A percentile compares a stretch with the other conserved stretches of the same genome.
Conservation (phyloP, 208 protist genomes). For the Crithidia sp. region DNA sequence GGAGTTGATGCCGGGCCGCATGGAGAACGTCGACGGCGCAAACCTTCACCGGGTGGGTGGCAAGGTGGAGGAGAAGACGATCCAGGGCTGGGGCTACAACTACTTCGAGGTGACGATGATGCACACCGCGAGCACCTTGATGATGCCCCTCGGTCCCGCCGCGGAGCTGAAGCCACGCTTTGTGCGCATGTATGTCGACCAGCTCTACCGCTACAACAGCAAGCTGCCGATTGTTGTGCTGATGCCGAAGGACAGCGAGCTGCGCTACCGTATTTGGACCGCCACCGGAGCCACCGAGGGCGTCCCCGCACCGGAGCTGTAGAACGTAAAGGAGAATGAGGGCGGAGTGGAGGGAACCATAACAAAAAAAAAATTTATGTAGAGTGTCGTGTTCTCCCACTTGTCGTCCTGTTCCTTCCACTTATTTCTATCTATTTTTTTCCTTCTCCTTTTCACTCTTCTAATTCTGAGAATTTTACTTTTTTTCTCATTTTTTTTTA, state of each 20-base stretch:
- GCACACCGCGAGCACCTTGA: conserved; percentile 40
- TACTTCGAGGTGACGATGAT: conserved; percentile 44
- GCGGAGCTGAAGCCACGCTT: conserved; percentile 41
- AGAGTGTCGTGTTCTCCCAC: too few relatives aligned
- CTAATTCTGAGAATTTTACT: not conserved
- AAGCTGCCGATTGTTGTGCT: conserved; percentile 64
- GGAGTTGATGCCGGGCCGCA: conserved; percentile 66
- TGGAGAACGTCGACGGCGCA: conserved; percentile 46
- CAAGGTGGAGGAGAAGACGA: conserved; percentile 51
- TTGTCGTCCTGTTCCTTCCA: not conserved
- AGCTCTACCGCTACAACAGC: conserved; percentile 56
- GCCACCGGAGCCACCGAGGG: conserved; percentile 10
- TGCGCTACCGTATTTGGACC: conserved; percentile 64
- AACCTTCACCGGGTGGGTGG: conserved; percentile 54
- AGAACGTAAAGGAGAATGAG: not conserved
- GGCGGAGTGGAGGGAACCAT: not conserved
- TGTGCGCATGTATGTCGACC: conserved; percentile 21
- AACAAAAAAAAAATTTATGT: too few relatives aligned
- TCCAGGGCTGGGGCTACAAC: conserved; percentile 69
- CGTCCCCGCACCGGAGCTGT: conserved; percentile 3
- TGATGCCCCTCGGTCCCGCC: conserved; percentile 41
- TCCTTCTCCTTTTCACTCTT: conserved; percentile 2
- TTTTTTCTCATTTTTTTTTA: conserved; percentile 1
- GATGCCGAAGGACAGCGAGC: conserved; percentile 45
- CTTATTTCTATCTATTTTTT: not conserved